A percentile compares a stretch with the other conserved stretches of the same genome.
phyloP scores from a whole-genome alignment of 2,329 filamentous ascomycete species.

The Biscogniauxia mediterranea region DNA sequence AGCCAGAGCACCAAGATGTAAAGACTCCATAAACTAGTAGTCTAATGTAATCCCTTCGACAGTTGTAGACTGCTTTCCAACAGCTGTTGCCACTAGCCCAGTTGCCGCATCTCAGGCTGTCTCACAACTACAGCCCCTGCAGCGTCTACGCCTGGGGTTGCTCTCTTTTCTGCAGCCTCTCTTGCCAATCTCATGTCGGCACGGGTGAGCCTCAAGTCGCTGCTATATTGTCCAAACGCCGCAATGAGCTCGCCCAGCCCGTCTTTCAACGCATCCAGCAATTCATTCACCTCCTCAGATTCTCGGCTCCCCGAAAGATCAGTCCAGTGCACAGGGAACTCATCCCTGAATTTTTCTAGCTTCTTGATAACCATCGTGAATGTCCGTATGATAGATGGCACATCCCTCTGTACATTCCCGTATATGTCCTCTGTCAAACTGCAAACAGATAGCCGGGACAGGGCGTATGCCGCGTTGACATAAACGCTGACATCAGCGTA shows the following conservation, averaged over 20 bases:
- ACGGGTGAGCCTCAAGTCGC: constrained; percentile 65
- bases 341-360: constrained; percentile 64
- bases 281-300: constrained; percentile 66
- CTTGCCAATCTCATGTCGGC: constrained; percentile 72
- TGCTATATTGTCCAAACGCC: constrained; percentile 73
- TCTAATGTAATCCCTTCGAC: background rate
- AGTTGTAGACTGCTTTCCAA: constrained; percentile 3
- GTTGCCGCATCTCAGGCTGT: constrained; percentile 33
- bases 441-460: constrained; percentile 67
- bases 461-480: constrained; percentile 67
- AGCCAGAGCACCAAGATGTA: background rate
- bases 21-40: background rate
- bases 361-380: constrained; percentile 68
- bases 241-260: constrained; percentile 64
- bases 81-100: constrained; percentile 25
- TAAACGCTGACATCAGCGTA: constrained; percentile 68
- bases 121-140: constrained; percentile 1
- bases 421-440: constrained; percentile 79
- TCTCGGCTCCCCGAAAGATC: constrained; percentile 61
- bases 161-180: constrained; percentile 51
- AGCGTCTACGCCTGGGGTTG: constrained; percentile 3
- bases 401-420: constrained; percentile 81
- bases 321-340: constrained; percentile 71
- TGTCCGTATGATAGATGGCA: constrained; percentile 70
- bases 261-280: constrained; percentile 63